phyloP scores from a whole-genome alignment of 148 eudicot species.

The Pouteria glomerata region DNA sequence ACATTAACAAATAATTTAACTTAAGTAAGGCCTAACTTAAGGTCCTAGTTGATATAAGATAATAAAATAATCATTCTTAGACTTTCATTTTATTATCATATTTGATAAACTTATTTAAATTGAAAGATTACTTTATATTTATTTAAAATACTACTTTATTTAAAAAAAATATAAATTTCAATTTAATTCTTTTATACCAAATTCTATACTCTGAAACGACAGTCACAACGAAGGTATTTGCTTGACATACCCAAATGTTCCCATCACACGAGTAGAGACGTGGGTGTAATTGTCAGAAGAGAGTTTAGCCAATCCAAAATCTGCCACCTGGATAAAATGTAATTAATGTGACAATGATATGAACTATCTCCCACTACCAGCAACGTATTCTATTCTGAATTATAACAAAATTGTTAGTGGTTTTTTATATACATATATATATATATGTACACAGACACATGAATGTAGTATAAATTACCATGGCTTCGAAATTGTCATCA shows the following conservation, averaged over 20 bases:
- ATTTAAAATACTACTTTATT: no score
- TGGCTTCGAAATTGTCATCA: constrained; percentile 68
- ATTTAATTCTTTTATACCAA: background rate
- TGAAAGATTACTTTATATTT: no score
- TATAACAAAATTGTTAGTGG: no score
- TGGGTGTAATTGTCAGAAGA: constrained; percentile 68
- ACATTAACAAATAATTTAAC: no score
- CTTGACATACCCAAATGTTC: constrained; percentile 73
- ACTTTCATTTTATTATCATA: no score
- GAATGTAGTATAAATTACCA: constrained; percentile 28
- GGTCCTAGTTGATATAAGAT: no score
- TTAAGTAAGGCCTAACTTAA: no score
- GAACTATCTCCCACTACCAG: background rate
- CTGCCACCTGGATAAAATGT: constrained; percentile 61
- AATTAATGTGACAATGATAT: background rate
- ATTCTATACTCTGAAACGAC: background rate
- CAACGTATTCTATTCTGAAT: no score
- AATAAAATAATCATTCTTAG: no score
- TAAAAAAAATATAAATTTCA: no score
- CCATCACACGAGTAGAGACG: constrained; percentile 93
- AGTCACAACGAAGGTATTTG: background rate
- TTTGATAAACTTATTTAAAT: no score
- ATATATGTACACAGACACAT: no score
- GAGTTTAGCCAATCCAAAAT: constrained; percentile 87
- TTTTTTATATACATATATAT: background rate